Evolutionary conservation across 1,284 basidiomycete genomes (phyloP).

Genomic region (Ceratobasidium sp.): DNA sequence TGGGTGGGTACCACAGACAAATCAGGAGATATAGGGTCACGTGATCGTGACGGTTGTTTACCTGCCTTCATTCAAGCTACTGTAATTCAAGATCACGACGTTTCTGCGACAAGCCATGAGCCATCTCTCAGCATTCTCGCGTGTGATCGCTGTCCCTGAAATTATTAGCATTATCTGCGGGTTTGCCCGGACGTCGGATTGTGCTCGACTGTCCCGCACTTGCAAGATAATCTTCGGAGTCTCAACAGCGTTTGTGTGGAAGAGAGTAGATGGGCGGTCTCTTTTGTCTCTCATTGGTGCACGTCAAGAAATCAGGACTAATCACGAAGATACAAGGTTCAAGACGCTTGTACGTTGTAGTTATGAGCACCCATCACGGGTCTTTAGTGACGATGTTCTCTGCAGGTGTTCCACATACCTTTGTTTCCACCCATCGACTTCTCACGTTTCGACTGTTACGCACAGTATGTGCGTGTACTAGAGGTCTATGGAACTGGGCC

Average conservation of each 20-base stretch:
- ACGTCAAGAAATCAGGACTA: neutral
- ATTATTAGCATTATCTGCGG: conserved; percentile 16
- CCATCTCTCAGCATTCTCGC: no score
- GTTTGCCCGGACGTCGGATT: conserved; percentile 21
- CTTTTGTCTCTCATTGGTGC: conserved; percentile 1
- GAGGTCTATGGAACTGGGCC: neutral
- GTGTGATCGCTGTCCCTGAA: conserved; percentile 20
- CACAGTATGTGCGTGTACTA: conserved; percentile 1
- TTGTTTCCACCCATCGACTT: neutral
- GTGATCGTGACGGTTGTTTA: no score
- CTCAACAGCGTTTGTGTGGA: conserved; percentile 16
- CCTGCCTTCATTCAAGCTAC: no score
- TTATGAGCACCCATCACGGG: no score
- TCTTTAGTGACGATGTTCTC: no score
- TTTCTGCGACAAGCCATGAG: no score
- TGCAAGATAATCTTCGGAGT: neutral
- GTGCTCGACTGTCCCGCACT: conserved; percentile 7
- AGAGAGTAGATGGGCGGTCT: conserved; percentile 4
- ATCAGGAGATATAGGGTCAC: no score
- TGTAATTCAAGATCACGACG: no score
- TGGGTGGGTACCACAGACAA: no score
- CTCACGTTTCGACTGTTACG: conserved; percentile 21
- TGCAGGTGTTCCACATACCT: neutral
- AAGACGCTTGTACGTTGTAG: neutral
- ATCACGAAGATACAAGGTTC: no score